Base-by-base conservation (phyloP, 1,139 yeast species). In the Cylindricascospora bacillispora region DNA sequence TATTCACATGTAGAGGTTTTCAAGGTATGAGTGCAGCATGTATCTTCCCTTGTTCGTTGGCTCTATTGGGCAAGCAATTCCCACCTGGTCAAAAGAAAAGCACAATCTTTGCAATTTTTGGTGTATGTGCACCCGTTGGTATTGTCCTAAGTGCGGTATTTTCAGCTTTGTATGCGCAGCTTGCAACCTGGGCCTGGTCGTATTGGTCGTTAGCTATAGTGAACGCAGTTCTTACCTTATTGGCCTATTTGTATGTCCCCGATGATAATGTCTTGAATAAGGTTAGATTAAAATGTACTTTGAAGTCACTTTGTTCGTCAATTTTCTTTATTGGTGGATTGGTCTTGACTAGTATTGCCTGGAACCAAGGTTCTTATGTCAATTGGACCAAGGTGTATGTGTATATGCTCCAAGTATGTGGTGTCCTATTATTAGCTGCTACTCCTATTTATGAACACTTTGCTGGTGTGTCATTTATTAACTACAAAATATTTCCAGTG, bases 11-110 rank as follows among this genome's bases (percentile, higher is more conserved):
- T 45, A 58, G 81, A 32, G 76, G 71, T 1, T 41, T 73, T 24
- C 79, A 72, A 45, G 81, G 81, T 2, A 55, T 70, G 5, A 78
- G 78, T 0, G 64, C 72, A 2, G 75, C 79, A 0, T 52, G 72
- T 16, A 51, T 67, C 25, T 54, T 71, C 49, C 80, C 81, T 5
- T 72, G 69, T 41, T 65, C 71, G 1, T 54, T 70, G 28, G 79
- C 77, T 0, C 49, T 73, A 11, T 45, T 65, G 33, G 71, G 71
- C 5, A 56, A 57, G 23, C 67, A 67, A 38, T 56, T 62, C 5
- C 51, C 49, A 25, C 52, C 48, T 24, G 53, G 58, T 9, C 41
- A 35, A 23, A 44, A 69, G 24, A 68, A 67, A 35, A 64, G 67
- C 35, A 43, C 62, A n/a, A 67, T 59, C 0, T 68, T 68, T 45